These are phyloP conservation scores for Carex parvula DNA, from an alignment of 176 grass and related monocot species.

Conservation along the genomic window DNA sequence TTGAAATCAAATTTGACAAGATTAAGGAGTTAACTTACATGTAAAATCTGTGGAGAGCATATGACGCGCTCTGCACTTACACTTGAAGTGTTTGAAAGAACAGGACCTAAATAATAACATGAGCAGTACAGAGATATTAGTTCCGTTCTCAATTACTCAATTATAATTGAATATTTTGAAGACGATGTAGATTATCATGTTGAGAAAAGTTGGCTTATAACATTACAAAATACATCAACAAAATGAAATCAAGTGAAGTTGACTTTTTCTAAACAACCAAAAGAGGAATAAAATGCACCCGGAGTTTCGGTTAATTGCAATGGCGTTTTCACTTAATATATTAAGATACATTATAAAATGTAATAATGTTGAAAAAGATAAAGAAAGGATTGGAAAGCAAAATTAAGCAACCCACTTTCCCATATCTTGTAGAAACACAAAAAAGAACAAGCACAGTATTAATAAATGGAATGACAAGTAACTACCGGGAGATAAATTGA, in stretches of 20 bases:
- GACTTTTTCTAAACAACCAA: not conserved
- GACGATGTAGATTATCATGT: not conserved
- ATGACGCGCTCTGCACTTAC: slow-evolving; percentile 40
- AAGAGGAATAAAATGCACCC: not conserved
- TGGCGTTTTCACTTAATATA: not conserved
- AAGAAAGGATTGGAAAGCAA: not conserved
- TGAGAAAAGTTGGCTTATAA: not conserved
- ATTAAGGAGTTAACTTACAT: slow-evolving; percentile 35
- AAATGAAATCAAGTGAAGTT: not conserved
- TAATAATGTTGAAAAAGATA: not conserved
- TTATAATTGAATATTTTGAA: not conserved
- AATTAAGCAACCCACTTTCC: not conserved
- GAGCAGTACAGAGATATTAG: slow-evolving; percentile 19
- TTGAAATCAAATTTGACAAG: not conserved
- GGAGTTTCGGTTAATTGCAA: not conserved
- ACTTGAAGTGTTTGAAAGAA: slow-evolving; percentile 44
- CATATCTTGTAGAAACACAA: not conserved
- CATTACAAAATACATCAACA: not conserved
- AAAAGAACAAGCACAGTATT: not conserved
- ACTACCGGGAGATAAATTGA: not conserved
- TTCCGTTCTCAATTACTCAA: not conserved
- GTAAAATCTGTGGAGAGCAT: slow-evolving; percentile 51
- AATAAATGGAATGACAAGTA: not conserved
- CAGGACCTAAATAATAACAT: slow-evolving; percentile 47
- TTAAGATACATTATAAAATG: not conserved